phyloP scores from a whole-genome alignment of 2,329 filamentous ascomycete species.

The Sarocladiaceae sp. region DNA sequence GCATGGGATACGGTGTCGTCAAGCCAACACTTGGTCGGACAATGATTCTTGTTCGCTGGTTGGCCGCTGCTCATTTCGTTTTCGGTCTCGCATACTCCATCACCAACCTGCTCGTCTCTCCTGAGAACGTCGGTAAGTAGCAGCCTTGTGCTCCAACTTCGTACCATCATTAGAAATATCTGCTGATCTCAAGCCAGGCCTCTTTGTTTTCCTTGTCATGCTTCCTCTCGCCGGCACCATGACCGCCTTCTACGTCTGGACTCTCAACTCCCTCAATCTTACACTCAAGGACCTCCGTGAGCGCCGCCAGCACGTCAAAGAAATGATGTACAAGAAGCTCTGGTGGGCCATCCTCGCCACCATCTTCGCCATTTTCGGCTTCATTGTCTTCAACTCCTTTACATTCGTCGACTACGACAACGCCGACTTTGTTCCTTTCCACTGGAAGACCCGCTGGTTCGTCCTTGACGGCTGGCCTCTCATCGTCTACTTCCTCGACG shows the following conservation, averaged over 20 bases:
- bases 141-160: background rate
- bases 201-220: constrained; percentile 86
- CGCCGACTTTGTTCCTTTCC: constrained; percentile 86
- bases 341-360: constrained; percentile 96
- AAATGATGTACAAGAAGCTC: constrained; percentile 93
- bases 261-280: constrained; percentile 85
- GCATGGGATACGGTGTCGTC: constrained; percentile 98
- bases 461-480: constrained; percentile 96
- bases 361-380: constrained; percentile 92
- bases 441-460: constrained; percentile 98
- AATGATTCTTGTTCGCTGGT: constrained; percentile 88
- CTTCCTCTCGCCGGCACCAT: constrained; percentile 85
- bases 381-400: constrained; percentile 98
- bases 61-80: constrained; percentile 87
- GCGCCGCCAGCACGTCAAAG: constrained; percentile 89
- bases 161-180: background rate
- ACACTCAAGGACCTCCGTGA: constrained; percentile 96
- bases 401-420: constrained; percentile 81
- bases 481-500: constrained; percentile 89
- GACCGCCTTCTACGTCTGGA: constrained; percentile 98
- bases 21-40: constrained; percentile 86
- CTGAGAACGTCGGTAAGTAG: constrained; percentile 66
- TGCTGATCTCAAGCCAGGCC: constrained; percentile 45
- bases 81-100: constrained; percentile 93
- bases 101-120: constrained; percentile 80